phyloP scores from a whole-genome alignment of 768 basidiomycete genomes.

The Leccinum fibrillosum region DNA sequence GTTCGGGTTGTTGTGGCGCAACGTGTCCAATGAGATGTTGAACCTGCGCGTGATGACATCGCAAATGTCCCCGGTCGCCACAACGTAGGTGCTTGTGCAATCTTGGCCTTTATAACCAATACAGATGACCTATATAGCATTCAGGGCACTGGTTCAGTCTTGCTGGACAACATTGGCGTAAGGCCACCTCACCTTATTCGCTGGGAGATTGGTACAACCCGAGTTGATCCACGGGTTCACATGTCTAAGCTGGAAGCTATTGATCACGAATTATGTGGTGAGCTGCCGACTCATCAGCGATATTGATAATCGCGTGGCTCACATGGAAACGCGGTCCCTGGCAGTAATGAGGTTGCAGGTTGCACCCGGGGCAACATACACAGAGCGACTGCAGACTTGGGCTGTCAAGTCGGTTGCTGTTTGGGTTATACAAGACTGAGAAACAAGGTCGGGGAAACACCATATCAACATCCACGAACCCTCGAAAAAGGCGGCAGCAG shows the following conservation, averaged over 20 bases:
- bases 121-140: slow-evolving; percentile 43
- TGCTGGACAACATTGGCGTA: background rate
- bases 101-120: slow-evolving; percentile 54
- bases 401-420: background rate
- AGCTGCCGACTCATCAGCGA: background rate
- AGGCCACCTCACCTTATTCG: slow-evolving; percentile 22
- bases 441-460: background rate
- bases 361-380: background rate
- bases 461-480: background rate
- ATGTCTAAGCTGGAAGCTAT: slow-evolving; percentile 55
- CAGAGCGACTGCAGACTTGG: background rate
- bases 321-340: background rate
- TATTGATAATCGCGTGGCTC: background rate
- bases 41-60: background rate
- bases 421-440: background rate
- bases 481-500: background rate
- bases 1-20: background rate
- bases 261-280: background rate
- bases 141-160: background rate
- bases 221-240: slow-evolving; percentile 44
- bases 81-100: slow-evolving; percentile 34
- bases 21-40: background rate
- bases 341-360: background rate
- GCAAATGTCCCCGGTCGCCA: background rate
- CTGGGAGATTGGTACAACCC: too few species aligned